phyloP scores from a whole-genome alignment of 179 eudicot genomes.

The Beta lomatogona region DNA sequence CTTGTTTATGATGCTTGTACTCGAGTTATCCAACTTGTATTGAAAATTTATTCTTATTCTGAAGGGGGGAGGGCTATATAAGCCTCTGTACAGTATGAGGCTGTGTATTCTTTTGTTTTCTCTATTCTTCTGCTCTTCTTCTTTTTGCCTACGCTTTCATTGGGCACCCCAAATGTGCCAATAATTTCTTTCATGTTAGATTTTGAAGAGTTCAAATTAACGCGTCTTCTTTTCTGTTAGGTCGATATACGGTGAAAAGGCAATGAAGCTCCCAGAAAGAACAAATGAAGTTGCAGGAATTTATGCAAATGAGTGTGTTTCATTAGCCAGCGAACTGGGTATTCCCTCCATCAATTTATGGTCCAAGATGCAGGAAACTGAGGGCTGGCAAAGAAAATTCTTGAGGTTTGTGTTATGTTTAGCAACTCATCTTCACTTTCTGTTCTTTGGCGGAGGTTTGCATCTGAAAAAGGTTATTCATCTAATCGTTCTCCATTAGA shows the following conservation, averaged over 20 bases:
- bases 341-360: slow-evolving; percentile 73
- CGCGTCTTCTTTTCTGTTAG: slow-evolving; percentile 36
- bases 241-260: slow-evolving; percentile 74
- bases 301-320: slow-evolving; percentile 65
- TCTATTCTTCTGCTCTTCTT: neutral
- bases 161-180: neutral
- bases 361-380: slow-evolving; percentile 93
- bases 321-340: slow-evolving; percentile 70
- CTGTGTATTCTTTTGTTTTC: neutral
- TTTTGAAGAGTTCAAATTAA: neutral
- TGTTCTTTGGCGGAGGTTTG: neutral
- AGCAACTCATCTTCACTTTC: neutral
- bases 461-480: neutral
- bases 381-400: slow-evolving; percentile 81
- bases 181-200: neutral
- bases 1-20: no score
- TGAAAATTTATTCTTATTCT: no score
- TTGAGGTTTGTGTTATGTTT: slow-evolving; percentile 54
- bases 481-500: no score
- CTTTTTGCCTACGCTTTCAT: neutral
- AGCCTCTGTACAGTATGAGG: neutral
- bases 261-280: slow-evolving; percentile 73
- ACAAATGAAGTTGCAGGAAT: slow-evolving; percentile 73
- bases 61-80: no score
- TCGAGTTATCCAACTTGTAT: no score